These are phyloP conservation scores for Macrolepiota dolichaula DNA, from an alignment of 768 basidiomycete genomes.

Conservation along the genomic window DNA sequence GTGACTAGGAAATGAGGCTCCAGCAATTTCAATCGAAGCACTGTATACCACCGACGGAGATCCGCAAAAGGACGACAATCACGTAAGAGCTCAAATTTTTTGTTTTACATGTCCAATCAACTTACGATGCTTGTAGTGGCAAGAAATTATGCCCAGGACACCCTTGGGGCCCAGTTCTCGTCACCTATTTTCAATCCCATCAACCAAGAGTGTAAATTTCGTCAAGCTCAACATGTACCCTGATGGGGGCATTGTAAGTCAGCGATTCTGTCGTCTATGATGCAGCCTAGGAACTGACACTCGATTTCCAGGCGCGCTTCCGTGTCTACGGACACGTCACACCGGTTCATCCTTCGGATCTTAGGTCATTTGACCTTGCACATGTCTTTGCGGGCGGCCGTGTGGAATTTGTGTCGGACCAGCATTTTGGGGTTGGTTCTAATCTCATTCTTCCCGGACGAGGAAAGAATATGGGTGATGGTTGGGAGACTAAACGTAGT, in stretches of 20 bases:
- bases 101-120: not conserved
- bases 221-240: constrained; percentile 95
- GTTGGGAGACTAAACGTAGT: constrained; percentile 97
- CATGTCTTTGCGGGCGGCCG: constrained; percentile 88
- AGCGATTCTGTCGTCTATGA: not conserved
- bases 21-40: constrained; percentile 73
- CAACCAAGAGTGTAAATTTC: constrained; percentile 56
- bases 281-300: constrained; percentile 12
- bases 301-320: constrained; percentile 71
- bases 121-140: constrained; percentile 57
- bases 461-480: constrained; percentile 95
- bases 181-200: constrained; percentile 79
- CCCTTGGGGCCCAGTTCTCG: constrained; percentile 79
- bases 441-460: constrained; percentile 91
- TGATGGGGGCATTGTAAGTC: constrained; percentile 90
- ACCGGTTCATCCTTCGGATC: constrained; percentile 54
- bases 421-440: constrained; percentile 90
- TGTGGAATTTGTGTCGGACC: constrained; percentile 84
- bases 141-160: constrained; percentile 70
- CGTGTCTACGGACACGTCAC: constrained; percentile 82
- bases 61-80: constrained; percentile 44
- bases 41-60: constrained; percentile 40
- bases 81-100: constrained; percentile 38
- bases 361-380: constrained; percentile 72
- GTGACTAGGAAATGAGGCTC: constrained; percentile 76